These are phyloP conservation scores for Stylonectria norvegica DNA, from an alignment of 2,329 filamentous ascomycete genomes.

Conservation along the genomic window DNA sequence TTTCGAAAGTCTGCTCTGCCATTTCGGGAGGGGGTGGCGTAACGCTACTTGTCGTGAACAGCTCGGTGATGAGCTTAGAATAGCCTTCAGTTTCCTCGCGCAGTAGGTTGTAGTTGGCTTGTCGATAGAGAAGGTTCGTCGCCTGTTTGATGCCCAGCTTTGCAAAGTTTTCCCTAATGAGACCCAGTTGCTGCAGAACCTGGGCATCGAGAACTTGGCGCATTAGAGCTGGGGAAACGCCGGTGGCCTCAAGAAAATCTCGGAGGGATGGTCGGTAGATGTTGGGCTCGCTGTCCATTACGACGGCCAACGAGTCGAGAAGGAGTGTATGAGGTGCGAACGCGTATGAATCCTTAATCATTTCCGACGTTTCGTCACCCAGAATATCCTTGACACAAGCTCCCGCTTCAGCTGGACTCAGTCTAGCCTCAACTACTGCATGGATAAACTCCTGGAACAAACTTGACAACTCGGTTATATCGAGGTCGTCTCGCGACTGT, in stretches of 20 bases:
- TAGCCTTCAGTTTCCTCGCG: conserved; percentile 96
- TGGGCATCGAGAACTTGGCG: conserved; percentile 79
- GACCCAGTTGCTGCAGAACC: conserved; percentile 69
- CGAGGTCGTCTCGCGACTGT: conserved; percentile 63
- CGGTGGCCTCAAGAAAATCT: conserved; percentile 68
- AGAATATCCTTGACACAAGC: conserved; percentile 71
- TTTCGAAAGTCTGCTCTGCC: conserved; percentile 82
- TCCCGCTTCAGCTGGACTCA: conserved; percentile 68
- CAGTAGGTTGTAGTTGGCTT: conserved; percentile 93
- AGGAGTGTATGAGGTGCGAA: conserved; percentile 70
- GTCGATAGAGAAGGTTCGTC: conserved; percentile 89
- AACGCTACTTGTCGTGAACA: conserved; percentile 81
- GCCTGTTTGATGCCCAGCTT: conserved; percentile 83
- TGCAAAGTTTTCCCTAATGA: conserved; percentile 82
- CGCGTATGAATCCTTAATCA: conserved; percentile 46
- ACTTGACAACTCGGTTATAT: conserved; percentile 64
- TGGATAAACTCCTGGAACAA: conserved; percentile 84
- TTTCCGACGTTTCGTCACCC: conserved; percentile 50
- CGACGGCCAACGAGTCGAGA: conserved; percentile 76
- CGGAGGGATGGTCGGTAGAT: conserved; percentile 52
- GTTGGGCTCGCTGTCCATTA: conserved; percentile 66
- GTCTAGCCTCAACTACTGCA: conserved; percentile 65
- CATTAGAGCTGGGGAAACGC: conserved; percentile 68
- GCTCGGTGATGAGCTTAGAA: conserved; percentile 90
- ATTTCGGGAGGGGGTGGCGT: conserved; percentile 70